Evolutionary conservation across 805 yeast species (phyloP).

Genomic region (Saccharomyces mikatae): DNA sequence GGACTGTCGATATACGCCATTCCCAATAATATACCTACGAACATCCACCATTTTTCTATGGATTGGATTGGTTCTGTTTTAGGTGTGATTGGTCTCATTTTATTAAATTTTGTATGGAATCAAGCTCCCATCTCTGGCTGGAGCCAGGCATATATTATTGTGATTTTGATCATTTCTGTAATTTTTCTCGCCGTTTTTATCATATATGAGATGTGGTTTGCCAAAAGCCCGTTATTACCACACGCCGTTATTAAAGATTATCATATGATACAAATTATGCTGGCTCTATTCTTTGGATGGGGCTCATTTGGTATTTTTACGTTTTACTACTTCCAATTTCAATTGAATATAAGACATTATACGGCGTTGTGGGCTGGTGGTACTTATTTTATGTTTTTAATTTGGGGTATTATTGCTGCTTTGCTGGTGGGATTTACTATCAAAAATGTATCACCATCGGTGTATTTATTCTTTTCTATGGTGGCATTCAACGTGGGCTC

Average conservation of each 20-base stretch:
- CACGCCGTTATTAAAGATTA: slow-evolving; percentile 37
- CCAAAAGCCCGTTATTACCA: slow-evolving; percentile 49
- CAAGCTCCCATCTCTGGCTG: slow-evolving; percentile 73
- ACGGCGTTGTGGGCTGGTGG: slow-evolving; percentile 41
- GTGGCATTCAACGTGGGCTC: slow-evolving; percentile 48
- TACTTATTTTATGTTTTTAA: slow-evolving; percentile 37
- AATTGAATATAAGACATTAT: slow-evolving; percentile 43
- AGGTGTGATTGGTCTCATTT: slow-evolving; percentile 52
- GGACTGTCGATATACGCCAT: slow-evolving; percentile 16
- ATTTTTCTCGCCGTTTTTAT: slow-evolving; percentile 39
- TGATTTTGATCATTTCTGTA: slow-evolving; percentile 44
- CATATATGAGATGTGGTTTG: slow-evolving; percentile 39
- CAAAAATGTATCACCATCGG: slow-evolving; percentile 40
- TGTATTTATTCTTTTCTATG: slow-evolving; percentile 44
- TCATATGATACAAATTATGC: slow-evolving; percentile 39
- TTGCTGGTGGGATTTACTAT: slow-evolving; percentile 42
- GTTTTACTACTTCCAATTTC: slow-evolving; percentile 50
- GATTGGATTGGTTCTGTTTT: slow-evolving; percentile 47
- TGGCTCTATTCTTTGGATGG: slow-evolving; percentile 59
- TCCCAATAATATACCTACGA: slow-evolving; percentile 25
- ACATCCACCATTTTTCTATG: slow-evolving; percentile 26
- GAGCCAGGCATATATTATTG: slow-evolving; percentile 50
- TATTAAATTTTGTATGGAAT: slow-evolving; percentile 64
- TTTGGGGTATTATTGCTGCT: slow-evolving; percentile 53
- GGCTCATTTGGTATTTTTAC: slow-evolving; percentile 70